A percentile compares a stretch with the other conserved stretches of the same genome.
Conservation (phyloP, 2,329 filamentous ascomycete genomes). For the Fragosphaeria purpurea region DNA sequence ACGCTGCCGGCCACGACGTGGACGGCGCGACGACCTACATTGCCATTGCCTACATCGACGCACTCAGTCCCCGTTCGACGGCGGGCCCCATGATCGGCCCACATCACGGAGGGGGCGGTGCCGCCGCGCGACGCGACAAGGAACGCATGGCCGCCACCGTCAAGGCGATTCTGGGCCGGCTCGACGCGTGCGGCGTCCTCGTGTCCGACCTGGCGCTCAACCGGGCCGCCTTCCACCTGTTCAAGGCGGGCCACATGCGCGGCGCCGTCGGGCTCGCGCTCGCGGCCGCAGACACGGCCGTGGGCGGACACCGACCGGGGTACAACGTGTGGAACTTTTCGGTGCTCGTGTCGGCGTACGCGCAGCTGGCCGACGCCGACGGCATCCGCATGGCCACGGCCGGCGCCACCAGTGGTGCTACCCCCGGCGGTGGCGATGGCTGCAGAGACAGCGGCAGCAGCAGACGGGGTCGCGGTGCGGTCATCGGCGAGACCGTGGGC, state of each 20-base stretch:
- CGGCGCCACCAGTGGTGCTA: slow-evolving; percentile 4
- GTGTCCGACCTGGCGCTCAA: slow-evolving; percentile 19
- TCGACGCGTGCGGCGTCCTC: slow-evolving; percentile 14
- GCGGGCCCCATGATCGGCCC: background rate
- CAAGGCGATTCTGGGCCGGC: slow-evolving; percentile 13
- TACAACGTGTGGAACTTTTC: slow-evolving; percentile 24
- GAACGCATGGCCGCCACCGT: slow-evolving; percentile 15
- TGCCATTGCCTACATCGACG: slow-evolving; percentile 26
- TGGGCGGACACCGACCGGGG: slow-evolving; percentile 13
- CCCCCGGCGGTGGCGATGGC: background rate
- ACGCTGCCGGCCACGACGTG: slow-evolving; percentile 31
- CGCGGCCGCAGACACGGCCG: slow-evolving; percentile 15
- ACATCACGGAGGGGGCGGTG: too few species aligned
- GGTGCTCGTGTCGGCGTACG: slow-evolving; percentile 19
- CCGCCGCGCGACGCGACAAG: background rate
- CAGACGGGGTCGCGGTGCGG: background rate
- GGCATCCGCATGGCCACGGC: slow-evolving; percentile 16
- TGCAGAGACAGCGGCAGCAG: background rate
- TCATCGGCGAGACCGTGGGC: slow-evolving; percentile 13
- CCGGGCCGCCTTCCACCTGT: slow-evolving; percentile 20
- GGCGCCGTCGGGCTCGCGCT: slow-evolving; percentile 20
- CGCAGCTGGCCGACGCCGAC: slow-evolving; percentile 15
- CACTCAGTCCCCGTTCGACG: slow-evolving; percentile 18
- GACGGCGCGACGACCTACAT: slow-evolving; percentile 29
- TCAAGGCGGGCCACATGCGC: slow-evolving; percentile 17